Evolutionary conservation across 2,329 filamentous ascomycete species (phyloP).

Genomic region (Berkeleyomyces rouxiae): DNA sequence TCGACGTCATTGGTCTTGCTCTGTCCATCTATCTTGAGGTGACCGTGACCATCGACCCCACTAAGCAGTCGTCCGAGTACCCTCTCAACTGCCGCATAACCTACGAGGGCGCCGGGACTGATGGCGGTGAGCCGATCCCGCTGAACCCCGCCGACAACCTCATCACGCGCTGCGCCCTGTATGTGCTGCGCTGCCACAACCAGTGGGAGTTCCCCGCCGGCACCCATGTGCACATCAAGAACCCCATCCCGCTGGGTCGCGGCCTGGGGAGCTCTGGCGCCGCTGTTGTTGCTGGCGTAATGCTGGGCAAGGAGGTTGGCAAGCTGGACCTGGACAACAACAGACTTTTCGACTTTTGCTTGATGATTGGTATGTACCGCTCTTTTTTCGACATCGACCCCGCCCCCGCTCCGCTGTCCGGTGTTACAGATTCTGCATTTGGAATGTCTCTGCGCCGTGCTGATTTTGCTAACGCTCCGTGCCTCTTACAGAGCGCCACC

Average conservation of each 20-base stretch:
- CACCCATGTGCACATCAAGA: slow-evolving; percentile 87
- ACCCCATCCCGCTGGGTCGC: slow-evolving; percentile 83
- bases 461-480: background rate
- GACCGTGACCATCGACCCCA: slow-evolving; percentile 56
- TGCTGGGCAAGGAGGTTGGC: slow-evolving; percentile 78
- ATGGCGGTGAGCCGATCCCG: slow-evolving; percentile 49
- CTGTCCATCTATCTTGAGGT: slow-evolving; percentile 89
- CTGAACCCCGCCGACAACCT: slow-evolving; percentile 77
- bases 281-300: slow-evolving; percentile 88
- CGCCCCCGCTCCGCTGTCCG: background rate
- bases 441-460: background rate
- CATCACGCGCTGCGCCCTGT: slow-evolving; percentile 83
- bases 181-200: slow-evolving; percentile 84
- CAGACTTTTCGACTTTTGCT: slow-evolving; percentile 80
- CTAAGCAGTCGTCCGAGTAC: slow-evolving; percentile 34
- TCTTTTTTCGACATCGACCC: background rate
- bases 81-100: slow-evolving; percentile 77
- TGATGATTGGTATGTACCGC: slow-evolving; percentile 65
- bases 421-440: background rate
- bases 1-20: slow-evolving; percentile 93
- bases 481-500: slow-evolving; percentile 50
- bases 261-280: slow-evolving; percentile 91
- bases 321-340: slow-evolving; percentile 59
- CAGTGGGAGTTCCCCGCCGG: slow-evolving; percentile 68
- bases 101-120: slow-evolving; percentile 71